Evolutionary conservation across 2,329 filamentous ascomycete species (phyloP).

Genomic region (Fusarium annulatum): DNA sequence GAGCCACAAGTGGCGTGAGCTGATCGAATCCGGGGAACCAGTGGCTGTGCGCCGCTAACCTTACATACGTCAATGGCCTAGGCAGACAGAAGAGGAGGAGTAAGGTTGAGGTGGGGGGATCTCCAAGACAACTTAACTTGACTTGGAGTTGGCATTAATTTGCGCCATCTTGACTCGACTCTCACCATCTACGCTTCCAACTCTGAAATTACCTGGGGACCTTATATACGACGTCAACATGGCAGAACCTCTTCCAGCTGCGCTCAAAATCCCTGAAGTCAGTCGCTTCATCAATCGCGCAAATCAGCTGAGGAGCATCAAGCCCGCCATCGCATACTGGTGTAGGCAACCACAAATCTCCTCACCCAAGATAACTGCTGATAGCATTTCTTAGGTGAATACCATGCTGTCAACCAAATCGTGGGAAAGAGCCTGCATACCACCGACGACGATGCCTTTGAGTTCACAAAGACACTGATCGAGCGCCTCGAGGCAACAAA

Average conservation of each 20-base stretch:
- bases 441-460: conserved; percentile 78
- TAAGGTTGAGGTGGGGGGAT: conserved; percentile 29
- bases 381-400: conserved; percentile 71
- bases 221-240: conserved; percentile 58
- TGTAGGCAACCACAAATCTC: conserved; percentile 67
- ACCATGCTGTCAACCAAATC: conserved; percentile 93
- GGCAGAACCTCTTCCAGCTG: conserved; percentile 63
- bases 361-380: neutral
- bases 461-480: conserved; percentile 86
- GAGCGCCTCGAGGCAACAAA: conserved; percentile 80
- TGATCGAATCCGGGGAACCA: conserved; percentile 19
- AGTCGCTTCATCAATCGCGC: conserved; percentile 86
- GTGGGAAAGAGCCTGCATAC: conserved; percentile 83
- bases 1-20: conserved; percentile 41
- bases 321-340: conserved; percentile 94
- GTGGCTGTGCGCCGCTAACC: conserved; percentile 32
- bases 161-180: conserved; percentile 25
- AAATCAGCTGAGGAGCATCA: conserved; percentile 82
- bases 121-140: conserved; percentile 15
- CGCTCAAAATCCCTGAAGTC: conserved; percentile 82
- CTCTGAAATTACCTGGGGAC: neutral
- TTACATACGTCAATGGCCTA: conserved; percentile 23
- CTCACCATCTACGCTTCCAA: neutral
- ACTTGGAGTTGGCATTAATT: conserved; percentile 14
- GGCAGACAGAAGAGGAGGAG: conserved; percentile 16